Conservation (phyloP, 1,284 basidiomycete species). For the Grifola frondosa region DNA sequence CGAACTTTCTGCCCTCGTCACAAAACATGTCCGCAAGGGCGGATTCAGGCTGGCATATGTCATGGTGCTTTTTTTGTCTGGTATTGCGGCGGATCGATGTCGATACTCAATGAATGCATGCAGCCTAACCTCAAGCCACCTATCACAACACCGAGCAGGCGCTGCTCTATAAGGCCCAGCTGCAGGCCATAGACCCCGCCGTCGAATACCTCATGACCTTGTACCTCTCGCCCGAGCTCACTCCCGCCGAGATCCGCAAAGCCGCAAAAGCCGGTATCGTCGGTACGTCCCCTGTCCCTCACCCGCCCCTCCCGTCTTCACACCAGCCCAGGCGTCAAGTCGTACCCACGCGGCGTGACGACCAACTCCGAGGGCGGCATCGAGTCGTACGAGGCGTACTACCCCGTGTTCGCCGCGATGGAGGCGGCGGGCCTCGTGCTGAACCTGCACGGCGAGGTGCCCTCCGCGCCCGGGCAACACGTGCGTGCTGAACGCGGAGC, state of each 20-base stretch:
- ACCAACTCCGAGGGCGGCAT: constrained; percentile 98
- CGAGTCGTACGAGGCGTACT: constrained; percentile 94
- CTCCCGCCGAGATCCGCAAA: constrained; percentile 88
- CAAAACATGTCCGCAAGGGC: constrained; percentile 87
- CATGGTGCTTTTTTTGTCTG: constrained; percentile 64
- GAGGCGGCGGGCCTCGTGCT: constrained; percentile 91
- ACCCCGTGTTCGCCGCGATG: constrained; percentile 95
- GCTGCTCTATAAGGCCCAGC: constrained; percentile 74
- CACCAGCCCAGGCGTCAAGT: constrained; percentile 78
- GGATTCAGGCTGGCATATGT: constrained; percentile 94
- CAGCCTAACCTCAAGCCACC: constrained; percentile 96
- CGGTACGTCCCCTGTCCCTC: constrained; percentile 43
- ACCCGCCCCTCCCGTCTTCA: constrained; percentile 3
- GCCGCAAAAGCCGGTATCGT: constrained; percentile 85
- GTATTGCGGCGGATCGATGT: constrained; percentile 3
- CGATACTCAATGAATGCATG: constrained; percentile 12
- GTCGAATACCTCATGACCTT: constrained; percentile 95
- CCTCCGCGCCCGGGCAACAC: constrained; percentile 87
- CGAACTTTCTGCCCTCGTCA: constrained; percentile 78
- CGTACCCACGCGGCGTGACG: constrained; percentile 96
- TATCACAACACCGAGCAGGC: constrained; percentile 86
- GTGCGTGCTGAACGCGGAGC: constrained; percentile 94
- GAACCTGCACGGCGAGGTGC: constrained; percentile 97
- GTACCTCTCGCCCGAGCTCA: constrained; percentile 90
- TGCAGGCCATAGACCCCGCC: constrained; percentile 75